phyloP scores from a whole-genome alignment of 164 flowering plant genomes.

The Kalanchoe fedtschenkoi region DNA sequence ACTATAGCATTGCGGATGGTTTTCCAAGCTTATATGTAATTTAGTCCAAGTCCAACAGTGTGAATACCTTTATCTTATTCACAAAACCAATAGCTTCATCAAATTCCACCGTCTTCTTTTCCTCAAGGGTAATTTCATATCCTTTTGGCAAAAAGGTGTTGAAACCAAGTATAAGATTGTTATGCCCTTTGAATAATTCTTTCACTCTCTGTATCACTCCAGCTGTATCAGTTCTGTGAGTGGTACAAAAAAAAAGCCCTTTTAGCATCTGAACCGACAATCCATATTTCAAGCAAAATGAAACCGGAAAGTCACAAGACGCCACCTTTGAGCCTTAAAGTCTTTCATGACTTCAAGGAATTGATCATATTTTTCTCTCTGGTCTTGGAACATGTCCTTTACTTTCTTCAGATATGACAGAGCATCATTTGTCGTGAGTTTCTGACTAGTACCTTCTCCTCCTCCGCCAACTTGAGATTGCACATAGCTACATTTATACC shows the following conservation, averaged over 20 bases:
- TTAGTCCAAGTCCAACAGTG: neutral
- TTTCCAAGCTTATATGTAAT: neutral
- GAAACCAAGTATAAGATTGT: slow-evolving; percentile 70
- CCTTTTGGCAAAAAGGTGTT: slow-evolving; percentile 91
- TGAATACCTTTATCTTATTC: slow-evolving; percentile 77
- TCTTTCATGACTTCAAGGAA: slow-evolving; percentile 94
- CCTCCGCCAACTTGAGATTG: slow-evolving; percentile 20
- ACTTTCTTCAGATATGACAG: slow-evolving; percentile 66
- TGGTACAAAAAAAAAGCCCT: neutral
- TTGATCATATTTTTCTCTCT: slow-evolving; percentile 63
- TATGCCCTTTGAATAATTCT: slow-evolving; percentile 78
- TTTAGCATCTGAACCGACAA: neutral
- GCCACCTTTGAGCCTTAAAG: slow-evolving; percentile 76
- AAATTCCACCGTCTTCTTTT: slow-evolving; percentile 83
- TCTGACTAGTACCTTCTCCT: slow-evolving; percentile 24
- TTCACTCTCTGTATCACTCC: slow-evolving; percentile 87
- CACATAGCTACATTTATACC: slow-evolving; percentile 20
- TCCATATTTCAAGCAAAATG: neutral
- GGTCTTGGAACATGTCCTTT: slow-evolving; percentile 80
- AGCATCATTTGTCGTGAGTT: slow-evolving; percentile 73
- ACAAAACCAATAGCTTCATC: slow-evolving; percentile 90
- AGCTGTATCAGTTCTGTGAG: slow-evolving; percentile 65
- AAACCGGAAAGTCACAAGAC: neutral
- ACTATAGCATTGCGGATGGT: neutral
- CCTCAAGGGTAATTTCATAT: slow-evolving; percentile 72